Evolutionary conservation across 768 basidiomycete species (phyloP), one percentile per base, ranked within the genome.

Genomic region (Panaeolus papilionaceus): DNA sequence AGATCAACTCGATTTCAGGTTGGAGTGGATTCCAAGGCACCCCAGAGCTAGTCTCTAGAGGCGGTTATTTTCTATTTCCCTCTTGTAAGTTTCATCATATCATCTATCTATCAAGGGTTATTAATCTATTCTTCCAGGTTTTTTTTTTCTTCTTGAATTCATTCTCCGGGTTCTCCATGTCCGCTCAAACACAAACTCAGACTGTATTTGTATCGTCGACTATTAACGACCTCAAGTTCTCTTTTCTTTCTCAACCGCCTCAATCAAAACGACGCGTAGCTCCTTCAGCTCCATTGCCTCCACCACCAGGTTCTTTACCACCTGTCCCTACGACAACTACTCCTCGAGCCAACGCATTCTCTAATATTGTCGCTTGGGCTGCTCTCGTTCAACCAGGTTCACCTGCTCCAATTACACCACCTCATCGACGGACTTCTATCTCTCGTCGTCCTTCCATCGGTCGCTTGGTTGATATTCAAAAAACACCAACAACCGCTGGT

Each of bases 331-430:
- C 47, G 61, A 38, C 66, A 68, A 63, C 54, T 71, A 81, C 69
- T 83, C 86, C 79, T 64, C 83, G 33, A 33, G 33, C 33, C 33
- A 33, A 33, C 33, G 33, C 86, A 1, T 82, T 81, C 70, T 78
- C 84, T 2, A 73, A 81, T 44, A 90, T 92, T 58, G 73, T 84
- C 16, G 70, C 85, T 44, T 93, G 92, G 92, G 89, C 86, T 4
- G 78, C 86, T 20, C 82, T 79, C 69, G 89, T 93, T 65, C 87
- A 89, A 66, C 92, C 91, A 4, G 91, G 91, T 6, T 88, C 91
- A 16, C 91, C 91, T 3, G 81, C 81, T 3, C 79, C 84, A 2
- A 71, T 73, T 38, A 83, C 83, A 14, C 68, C 68, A 5, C 80
- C 80, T 20, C 77, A 78, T 49, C 79, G 80, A 37, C 74, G 82